Evolutionary conservation across 345 rosid species (phyloP), one percentile per base, ranked within the genome.

Genomic region (Lenwebbia sp.): DNA sequence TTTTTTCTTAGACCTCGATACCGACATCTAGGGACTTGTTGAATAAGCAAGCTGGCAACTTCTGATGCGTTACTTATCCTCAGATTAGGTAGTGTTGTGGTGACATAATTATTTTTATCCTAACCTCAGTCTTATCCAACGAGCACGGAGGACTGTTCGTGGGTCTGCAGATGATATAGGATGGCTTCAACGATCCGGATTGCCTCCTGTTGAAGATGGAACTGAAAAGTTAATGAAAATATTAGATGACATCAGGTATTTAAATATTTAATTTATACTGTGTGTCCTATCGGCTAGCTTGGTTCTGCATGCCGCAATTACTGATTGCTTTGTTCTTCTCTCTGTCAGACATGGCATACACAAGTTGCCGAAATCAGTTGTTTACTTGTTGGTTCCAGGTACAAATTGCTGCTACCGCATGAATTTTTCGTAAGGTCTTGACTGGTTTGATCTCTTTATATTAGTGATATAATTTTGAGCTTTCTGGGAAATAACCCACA

Each of bases 161-260:
- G 99, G 99, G 65, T 96, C 99, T 10, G 99, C 98, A 60, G 96
- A 95, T 89, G 99, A 97, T 90, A 93, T 97, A 88, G 99, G 99
- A 85, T 97, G 99, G 99, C 91, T 97, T 87, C 94, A 94, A 83
- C 90, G 88, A 47, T 94, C 93, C 26, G 91, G 89, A 87, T 93
- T 96, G 95, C 98, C 99, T 87, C 90, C 95, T 83, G 94, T 93
- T 88, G 95, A 95, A 93, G 98, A 97, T 90, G 98, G 98, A 88
- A 95, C 99, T 86, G 99, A 89, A 84, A 91, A 90, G 84, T 96
- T 96, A 83, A 90, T 87, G 62, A 93, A 88, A 87, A 94, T 97
- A 90, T 94, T 97, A 84, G 94, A 94, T 56, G 89, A 95, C 86
- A 93, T 97, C 84, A 94, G 99, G 99, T 97, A 91, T 82, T 28